Base-by-base conservation (phyloP, 2,329 filamentous ascomycete genomes). In the Pseudogymnoascus sp. region DNA sequence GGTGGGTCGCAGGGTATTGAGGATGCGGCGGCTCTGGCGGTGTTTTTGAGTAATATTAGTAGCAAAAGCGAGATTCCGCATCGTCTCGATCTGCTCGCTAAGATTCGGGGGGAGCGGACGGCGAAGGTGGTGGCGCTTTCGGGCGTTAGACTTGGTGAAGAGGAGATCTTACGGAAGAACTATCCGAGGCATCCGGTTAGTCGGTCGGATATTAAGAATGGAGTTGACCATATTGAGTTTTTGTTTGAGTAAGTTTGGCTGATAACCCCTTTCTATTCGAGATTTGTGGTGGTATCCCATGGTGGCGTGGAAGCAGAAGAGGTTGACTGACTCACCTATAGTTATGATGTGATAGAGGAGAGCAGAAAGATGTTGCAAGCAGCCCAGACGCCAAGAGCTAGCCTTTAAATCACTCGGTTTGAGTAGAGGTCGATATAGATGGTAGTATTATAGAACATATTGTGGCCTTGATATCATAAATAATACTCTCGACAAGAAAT, bases 1-100 rank as follows among this genome's bases (percentile, higher is more conserved):
- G 74, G 74, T 7, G 74, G 70, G 6, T 72, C 72, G 5, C 72
- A 73, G 63, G 69, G 70, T 2, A 69, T 76, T 45, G 73, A 76
- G 65, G 74, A 76, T 64, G 73, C 70, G 2, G 68, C 71, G 11
- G 71, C 72, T 4, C 65, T 75, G 16, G 71, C 72, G 14, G 66
- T 65, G 2, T 52, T 52, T 52, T 31, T 52, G 45, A 52, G 45
- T 31, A 52, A 52, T 31, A 52, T 52, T 8, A 11, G 45, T 10
- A 52, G n/a, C 14, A 52, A 31, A 12, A 12, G 14, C 7, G 45
- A 52, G 45, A 31, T 52, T 8, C 45, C 69, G 69, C 0, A 65
- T 78, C 6, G 66, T 63, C 14, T 65, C 71, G 0, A n/a, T 5
- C 26, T 60, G 2, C 62, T 41, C 19, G 39, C 59, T 16, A 49